Evolutionary conservation across 1,284 basidiomycete genomes (phyloP), one percentile per base, ranked within the genome.

Genomic region (Apiotrichum akiyoshidainum): DNA sequence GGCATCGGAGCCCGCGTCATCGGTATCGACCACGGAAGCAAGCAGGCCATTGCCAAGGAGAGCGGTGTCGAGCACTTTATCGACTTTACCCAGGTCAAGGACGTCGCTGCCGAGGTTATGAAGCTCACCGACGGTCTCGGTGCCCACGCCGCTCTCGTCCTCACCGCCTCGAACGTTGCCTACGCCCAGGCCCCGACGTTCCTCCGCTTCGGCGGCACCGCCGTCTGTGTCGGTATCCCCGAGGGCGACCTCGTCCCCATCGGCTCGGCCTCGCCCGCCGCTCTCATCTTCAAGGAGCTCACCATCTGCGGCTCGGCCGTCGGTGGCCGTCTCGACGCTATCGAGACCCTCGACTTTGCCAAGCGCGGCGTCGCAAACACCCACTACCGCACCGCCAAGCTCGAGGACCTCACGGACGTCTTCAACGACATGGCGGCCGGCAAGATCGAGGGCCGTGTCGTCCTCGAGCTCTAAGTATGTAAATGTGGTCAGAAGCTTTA

Each of bases 41-140:
- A 93, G 81, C 81, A 83, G 67, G 79, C 84, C 51, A 81, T 93
- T 13, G 85, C 83, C 71, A 67, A 81, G 58, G 77, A 81, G 22
- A 85, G 90, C 51, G 90, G 90, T 47, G 88, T 88, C 0, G 87
- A 89, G 67, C 80, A 80, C 52, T 92, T 87, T 83, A 83, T 93
- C 65, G 90, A 93, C 79, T 92, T 89, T 80, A 84, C 81, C 62
- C 80, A 66, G 41, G 60, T 57, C 46, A 72, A 75, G 63, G 71
- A 68, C 54, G 57, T 66, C 19, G 47, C 42, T 17, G 41, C 37
- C 12, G 55, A 48, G 42, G 52, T 57, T 11, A 22, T 34, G 26
- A 34, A 54, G 46, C 31, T 51, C 39, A 57, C 87, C 0, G 87
- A 81, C 52, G 90, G 88, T 1, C 72, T 80, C 7, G 90, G 90